Conservation (phyloP, 129 eudicot genomes). For the Pulicaria dysenterica region DNA sequence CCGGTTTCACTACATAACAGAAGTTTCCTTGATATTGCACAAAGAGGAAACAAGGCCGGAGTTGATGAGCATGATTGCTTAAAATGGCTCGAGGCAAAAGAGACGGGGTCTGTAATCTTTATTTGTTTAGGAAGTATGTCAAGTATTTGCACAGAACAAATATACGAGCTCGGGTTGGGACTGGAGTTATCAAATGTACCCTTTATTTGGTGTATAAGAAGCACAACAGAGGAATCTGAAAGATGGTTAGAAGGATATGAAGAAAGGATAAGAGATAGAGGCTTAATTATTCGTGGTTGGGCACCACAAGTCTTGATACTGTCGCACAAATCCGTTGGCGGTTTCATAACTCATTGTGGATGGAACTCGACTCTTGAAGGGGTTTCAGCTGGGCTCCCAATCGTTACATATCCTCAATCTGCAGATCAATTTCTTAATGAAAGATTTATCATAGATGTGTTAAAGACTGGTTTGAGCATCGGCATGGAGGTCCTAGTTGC, state of each 20-base stretch:
- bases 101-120: constrained; percentile 47
- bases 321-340: constrained; percentile 56
- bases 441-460: constrained; percentile 43
- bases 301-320: constrained; percentile 72
- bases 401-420: constrained; percentile 60
- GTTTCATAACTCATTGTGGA: constrained; percentile 73
- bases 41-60: constrained; percentile 60
- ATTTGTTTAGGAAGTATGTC: constrained; percentile 67
- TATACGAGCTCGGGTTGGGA: constrained; percentile 62
- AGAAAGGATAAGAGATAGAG: constrained; percentile 52
- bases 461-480: constrained; percentile 48
- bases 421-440: constrained; percentile 67
- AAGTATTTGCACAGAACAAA: constrained; percentile 29
- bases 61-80: constrained; percentile 42
- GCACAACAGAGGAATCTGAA: constrained; percentile 35
- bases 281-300: constrained; percentile 66
- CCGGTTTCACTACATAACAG: constrained; percentile 59
- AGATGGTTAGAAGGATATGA: constrained; percentile 48
- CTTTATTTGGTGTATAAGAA: constrained; percentile 52
- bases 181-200: constrained; percentile 47
- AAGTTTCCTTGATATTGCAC: constrained; percentile 38
- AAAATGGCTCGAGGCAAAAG: constrained; percentile 46
- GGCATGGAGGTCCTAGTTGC: constrained; percentile 33
- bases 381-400: constrained; percentile 57
- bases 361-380: constrained; percentile 86